These are phyloP conservation scores for Phytopythium delawarense DNA, from an alignment of 352 stramenopile genomes.

Conservation along the genomic window DNA sequence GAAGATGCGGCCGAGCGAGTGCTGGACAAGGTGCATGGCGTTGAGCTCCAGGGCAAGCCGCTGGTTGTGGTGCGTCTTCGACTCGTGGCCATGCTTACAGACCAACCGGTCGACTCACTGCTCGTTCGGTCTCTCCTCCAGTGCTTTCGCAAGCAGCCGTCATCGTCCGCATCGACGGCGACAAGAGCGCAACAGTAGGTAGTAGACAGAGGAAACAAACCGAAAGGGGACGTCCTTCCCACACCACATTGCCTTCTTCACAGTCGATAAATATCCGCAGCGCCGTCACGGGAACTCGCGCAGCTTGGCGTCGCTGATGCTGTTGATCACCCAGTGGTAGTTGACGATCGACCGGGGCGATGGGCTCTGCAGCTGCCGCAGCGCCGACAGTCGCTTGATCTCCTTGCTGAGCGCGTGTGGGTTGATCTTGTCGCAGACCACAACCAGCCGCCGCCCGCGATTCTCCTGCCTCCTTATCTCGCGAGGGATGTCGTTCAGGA, in stretches of 20 bases:
- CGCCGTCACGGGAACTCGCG: conserved; percentile 24
- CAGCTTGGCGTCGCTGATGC: conserved; percentile 76
- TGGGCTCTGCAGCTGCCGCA: conserved; percentile 34
- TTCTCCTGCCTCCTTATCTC: conserved; percentile 57
- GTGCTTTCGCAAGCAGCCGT: conserved; percentile 21
- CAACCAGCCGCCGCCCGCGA: conserved; percentile 42
- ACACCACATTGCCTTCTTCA: not conserved
- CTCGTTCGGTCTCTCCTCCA: not conserved
- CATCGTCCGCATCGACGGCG: not conserved
- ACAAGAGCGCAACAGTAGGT: not conserved
- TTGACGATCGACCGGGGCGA: conserved; percentile 52
- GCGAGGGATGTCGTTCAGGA: conserved; percentile 41
- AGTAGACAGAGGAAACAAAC: not conserved
- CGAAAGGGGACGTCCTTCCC: not conserved
- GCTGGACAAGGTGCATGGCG: conserved; percentile 59
- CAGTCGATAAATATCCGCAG: not conserved
- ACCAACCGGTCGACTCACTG: not conserved
- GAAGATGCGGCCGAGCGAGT: conserved; percentile 40
- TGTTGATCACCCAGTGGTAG: conserved; percentile 87
- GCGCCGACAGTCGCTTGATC: conserved; percentile 30
- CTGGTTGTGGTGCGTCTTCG: conserved; percentile 66
- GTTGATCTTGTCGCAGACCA: conserved; percentile 77
- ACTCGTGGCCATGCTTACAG: not conserved
- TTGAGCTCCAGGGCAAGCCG: conserved; percentile 72
- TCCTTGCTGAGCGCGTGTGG: conserved; percentile 41